Evolutionary conservation across 202 grass and related monocot species (phyloP).

Genomic region (Carex arenaria): DNA sequence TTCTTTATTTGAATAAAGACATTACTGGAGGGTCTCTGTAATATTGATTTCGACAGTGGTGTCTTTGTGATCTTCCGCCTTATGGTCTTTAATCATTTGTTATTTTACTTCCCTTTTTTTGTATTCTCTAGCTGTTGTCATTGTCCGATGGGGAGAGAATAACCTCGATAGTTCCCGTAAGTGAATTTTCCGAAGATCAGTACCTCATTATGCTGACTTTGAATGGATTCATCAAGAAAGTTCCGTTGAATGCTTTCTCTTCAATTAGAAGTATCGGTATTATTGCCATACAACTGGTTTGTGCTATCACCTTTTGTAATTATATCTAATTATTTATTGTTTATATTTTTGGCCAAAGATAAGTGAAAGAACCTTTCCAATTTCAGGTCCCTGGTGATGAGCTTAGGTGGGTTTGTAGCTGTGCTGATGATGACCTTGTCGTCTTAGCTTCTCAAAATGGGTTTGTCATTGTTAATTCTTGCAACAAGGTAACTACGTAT

Average conservation of each 20-base stretch:
- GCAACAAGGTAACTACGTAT: constrained; percentile 55
- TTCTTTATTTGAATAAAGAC: background rate
- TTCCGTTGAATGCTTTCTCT: constrained; percentile 86
- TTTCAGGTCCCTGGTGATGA: constrained; percentile 77
- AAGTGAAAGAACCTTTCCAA: constrained; percentile 8
- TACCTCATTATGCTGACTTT: constrained; percentile 82
- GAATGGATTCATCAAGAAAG: constrained; percentile 94
- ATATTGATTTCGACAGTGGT: background rate
- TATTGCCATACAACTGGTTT: constrained; percentile 95
- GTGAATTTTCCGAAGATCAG: constrained; percentile 81
- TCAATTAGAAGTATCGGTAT: constrained; percentile 75
- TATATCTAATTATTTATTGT: constrained; percentile 12
- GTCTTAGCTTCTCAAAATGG: constrained; percentile 85
- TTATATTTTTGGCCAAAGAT: constrained; percentile 1
- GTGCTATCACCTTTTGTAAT: constrained; percentile 13
- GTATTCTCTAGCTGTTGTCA: constrained; percentile 57
- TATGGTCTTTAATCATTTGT: constrained; percentile 19
- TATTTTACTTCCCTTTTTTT: constrained; percentile 28
- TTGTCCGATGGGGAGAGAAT: constrained; percentile 87
- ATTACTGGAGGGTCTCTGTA: background rate
- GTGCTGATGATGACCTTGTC: constrained; percentile 80
- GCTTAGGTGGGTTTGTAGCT: constrained; percentile 79
- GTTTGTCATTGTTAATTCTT: constrained; percentile 83
- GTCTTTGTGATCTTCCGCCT: constrained; percentile 18
- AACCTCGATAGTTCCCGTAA: constrained; percentile 93